These are phyloP conservation scores for Boletus tomentosulus DNA, from an alignment of 768 basidiomycete genomes.

Conservation along the genomic window DNA sequence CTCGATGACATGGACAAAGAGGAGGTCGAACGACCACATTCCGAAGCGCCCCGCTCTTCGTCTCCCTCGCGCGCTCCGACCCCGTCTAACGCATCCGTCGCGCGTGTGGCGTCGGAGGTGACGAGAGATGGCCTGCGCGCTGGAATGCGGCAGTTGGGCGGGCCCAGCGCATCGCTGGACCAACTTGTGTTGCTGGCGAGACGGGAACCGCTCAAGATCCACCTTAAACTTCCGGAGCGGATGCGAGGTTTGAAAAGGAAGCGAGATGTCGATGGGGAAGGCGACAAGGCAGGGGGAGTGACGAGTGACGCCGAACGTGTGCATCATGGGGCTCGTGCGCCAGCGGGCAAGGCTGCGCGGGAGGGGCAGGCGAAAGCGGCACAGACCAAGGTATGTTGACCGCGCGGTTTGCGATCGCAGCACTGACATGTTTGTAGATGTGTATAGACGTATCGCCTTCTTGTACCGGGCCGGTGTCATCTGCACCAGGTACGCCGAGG, in stretches of 20 bases:
- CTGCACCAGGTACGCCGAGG: neutral
- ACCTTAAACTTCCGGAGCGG: slow-evolving; percentile 2
- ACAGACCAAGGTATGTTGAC: neutral
- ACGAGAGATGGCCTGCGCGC: neutral
- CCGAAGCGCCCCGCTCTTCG: neutral
- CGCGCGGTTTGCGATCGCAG: neutral
- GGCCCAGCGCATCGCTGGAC: slow-evolving; percentile 16
- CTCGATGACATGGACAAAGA: slow-evolving; percentile 3
- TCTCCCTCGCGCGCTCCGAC: neutral
- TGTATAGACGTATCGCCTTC: neutral
- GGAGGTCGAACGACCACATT: neutral
- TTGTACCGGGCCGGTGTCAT: neutral
- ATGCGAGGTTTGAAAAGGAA: slow-evolving; percentile 17
- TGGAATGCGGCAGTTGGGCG: slow-evolving; percentile 9
- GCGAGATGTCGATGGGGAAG: neutral
- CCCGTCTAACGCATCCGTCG: no score
- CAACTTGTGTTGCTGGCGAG: slow-evolving; percentile 17
- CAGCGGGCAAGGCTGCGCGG: neutral
- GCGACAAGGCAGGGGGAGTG: neutral
- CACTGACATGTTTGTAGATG: slow-evolving; percentile 1
- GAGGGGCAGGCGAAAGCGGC: neutral
- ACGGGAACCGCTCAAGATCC: slow-evolving; percentile 10
- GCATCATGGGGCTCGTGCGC: neutral
- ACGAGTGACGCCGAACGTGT: neutral
- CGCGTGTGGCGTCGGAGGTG: neutral